These are phyloP conservation scores for Stevia rebaudiana DNA, from an alignment of 140 eudicot genomes.

Conservation along the genomic window DNA sequence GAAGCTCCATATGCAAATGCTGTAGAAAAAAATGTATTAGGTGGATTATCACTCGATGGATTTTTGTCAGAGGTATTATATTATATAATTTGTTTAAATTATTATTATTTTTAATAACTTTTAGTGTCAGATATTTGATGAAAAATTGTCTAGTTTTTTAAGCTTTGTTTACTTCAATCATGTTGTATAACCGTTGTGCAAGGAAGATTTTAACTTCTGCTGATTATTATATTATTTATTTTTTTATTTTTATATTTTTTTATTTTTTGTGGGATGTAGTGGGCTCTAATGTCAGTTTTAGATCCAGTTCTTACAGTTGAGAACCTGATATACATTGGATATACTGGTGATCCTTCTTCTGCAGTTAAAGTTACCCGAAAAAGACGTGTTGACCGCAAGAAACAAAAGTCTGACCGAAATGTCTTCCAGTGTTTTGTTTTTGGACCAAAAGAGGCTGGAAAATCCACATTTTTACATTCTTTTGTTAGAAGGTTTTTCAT, in stretches of 20 bases:
- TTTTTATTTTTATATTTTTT: too few relatives aligned
- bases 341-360: conserved; percentile 72
- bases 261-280: conserved; percentile 49
- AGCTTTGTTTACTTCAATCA: too few relatives aligned
- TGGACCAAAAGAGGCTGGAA: conserved; percentile 87
- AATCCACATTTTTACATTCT: conserved; percentile 62
- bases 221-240: too few relatives aligned
- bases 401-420: conserved; percentile 78
- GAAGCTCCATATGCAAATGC: conserved; percentile 80
- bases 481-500: conserved; percentile 66
- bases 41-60: conserved; percentile 73
- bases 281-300: conserved; percentile 92
- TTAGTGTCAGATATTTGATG: not conserved
- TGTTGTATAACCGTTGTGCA: too few relatives aligned
- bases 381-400: conserved; percentile 85
- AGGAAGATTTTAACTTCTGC: not conserved
- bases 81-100: too few relatives aligned
- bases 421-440: conserved; percentile 91
- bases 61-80: conserved; percentile 72
- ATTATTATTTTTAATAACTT: not conserved
- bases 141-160: not conserved
- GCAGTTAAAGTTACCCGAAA: conserved; percentile 77
- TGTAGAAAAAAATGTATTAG: conserved; percentile 73
- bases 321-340: conserved; percentile 80
- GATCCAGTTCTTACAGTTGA: conserved; percentile 83